phyloP scores from a whole-genome alignment of 2,329 filamentous ascomycete genomes.

The Diaporthe humulicola region DNA sequence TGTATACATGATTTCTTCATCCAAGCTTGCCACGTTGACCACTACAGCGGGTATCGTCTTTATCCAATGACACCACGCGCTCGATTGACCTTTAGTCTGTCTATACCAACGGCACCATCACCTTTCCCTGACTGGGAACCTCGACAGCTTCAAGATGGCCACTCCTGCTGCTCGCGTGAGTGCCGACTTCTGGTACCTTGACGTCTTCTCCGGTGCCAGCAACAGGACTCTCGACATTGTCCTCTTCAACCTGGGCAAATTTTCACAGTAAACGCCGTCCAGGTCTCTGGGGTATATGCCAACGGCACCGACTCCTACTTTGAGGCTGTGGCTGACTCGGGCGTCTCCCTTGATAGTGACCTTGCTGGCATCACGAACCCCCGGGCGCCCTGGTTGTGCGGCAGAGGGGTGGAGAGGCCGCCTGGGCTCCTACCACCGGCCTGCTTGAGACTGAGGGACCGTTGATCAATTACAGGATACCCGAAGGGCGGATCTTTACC shows the following conservation, averaged over 20 bases:
- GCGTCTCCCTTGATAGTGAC: not conserved
- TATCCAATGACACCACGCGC: not conserved
- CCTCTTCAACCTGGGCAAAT: not conserved
- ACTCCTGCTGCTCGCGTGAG: not conserved
- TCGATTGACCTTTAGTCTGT: not conserved
- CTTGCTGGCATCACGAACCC: not conserved
- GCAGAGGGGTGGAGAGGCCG: not conserved
- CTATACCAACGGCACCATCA: conserved; percentile 6
- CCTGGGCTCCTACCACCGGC: not conserved
- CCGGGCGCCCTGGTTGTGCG: not conserved
- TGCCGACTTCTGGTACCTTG: not conserved
- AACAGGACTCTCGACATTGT: not conserved
- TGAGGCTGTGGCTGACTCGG: not conserved
- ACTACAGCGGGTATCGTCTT: not conserved
- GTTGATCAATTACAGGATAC: not conserved
- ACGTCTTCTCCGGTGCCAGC: conserved; percentile 5
- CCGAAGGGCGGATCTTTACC: not conserved
- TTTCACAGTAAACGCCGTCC: not conserved
- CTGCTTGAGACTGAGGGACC: not conserved
- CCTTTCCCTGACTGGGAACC: not conserved
- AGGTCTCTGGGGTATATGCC: not conserved
- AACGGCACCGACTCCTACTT: not conserved
- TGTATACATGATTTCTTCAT: not conserved
- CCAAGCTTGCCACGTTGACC: not conserved
- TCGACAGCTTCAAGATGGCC: conserved; percentile 6